Evolutionary conservation across 1,284 basidiomycete species (phyloP), one percentile per base, ranked within the genome.

Genomic region (Porphyrellus sp.): DNA sequence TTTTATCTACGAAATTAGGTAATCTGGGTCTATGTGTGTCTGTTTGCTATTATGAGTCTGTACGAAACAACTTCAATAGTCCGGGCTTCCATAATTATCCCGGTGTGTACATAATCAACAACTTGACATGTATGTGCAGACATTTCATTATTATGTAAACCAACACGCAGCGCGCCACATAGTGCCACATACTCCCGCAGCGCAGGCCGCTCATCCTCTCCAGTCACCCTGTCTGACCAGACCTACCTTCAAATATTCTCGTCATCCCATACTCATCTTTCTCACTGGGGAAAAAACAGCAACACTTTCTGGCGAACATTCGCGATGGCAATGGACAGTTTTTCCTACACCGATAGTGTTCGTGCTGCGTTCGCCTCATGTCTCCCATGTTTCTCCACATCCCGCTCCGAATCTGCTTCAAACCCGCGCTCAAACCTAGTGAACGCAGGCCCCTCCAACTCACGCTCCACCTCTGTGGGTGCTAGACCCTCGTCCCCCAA

Each of bases 311-410:
- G 40, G 30, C 5, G 21, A 24, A 5, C 23, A 15, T 24, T 20
- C 16, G 9, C 12, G 18, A 28, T 39, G 38, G 39, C 46, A 3
- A 81, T 82, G 78, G 73, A 72, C 50, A 59, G 60, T 15, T 85
- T 86, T 65, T 85, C 84, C 16, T 86, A 80, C 78, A 74, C 77
- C 16, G 85, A 87, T 61, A 75, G 69, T 42, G 44, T 83, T 48
- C 76, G 78, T 33, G 80, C 83, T 44, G 78, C 77, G 20, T 63
- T 85, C 51, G 70, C 74, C 46, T 75, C 82, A 21, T 87, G 85
- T 64, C 70, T 85, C 6, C 74, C 80, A 53, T 87, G 84, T 65
- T 72, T 87, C 59, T 49, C 62, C 27, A 12, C 64, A 38, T 47
- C 64, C 28, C 57, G 56, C 34, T 61, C 70, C 18, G 43, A 50